These are phyloP conservation scores for Boletus vinaceobasis DNA, from an alignment of 768 basidiomycete species.

Conservation along the genomic window DNA sequence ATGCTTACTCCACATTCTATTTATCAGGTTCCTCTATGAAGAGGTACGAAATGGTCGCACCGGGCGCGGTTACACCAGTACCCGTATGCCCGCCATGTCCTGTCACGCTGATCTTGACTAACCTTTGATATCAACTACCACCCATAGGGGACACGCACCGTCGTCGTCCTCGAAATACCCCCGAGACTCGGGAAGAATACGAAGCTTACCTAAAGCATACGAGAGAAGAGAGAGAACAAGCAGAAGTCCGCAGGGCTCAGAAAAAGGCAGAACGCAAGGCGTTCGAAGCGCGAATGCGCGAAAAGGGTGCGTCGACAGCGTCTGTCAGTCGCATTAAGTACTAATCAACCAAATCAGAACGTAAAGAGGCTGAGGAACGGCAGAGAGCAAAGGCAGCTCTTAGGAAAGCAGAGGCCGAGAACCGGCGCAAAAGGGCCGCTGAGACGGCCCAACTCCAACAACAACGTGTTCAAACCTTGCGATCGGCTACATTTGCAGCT, in stretches of 20 bases:
- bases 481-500: slow-evolving; percentile 63
- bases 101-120: slow-evolving; percentile 7
- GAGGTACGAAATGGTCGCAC: slow-evolving; percentile 39
- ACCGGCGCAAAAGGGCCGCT: slow-evolving; percentile 44
- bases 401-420: slow-evolving; percentile 56
- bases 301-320: slow-evolving; percentile 40
- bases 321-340: slow-evolving; percentile 4
- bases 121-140: slow-evolving; percentile 2
- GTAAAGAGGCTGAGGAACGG: slow-evolving; percentile 52
- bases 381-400: slow-evolving; percentile 51
- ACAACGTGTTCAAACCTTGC: slow-evolving; percentile 49
- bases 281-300: slow-evolving; percentile 43
- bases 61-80: slow-evolving; percentile 23
- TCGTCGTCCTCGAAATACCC: slow-evolving; percentile 11
- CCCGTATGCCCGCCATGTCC: slow-evolving; percentile 27
- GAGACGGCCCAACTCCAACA: slow-evolving; percentile 45
- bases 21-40: slow-evolving; percentile 48
- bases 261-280: slow-evolving; percentile 51
- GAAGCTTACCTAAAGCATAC: slow-evolving; percentile 46
- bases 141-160: slow-evolving; percentile 20
- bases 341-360: slow-evolving; percentile 34
- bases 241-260: slow-evolving; percentile 43
- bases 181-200: slow-evolving; percentile 53
- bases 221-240: slow-evolving; percentile 54
- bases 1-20: slow-evolving; percentile 2